Evolutionary conservation across 1,284 basidiomycete genomes (phyloP).

Genomic region (Leucoagaricus sp.): DNA sequence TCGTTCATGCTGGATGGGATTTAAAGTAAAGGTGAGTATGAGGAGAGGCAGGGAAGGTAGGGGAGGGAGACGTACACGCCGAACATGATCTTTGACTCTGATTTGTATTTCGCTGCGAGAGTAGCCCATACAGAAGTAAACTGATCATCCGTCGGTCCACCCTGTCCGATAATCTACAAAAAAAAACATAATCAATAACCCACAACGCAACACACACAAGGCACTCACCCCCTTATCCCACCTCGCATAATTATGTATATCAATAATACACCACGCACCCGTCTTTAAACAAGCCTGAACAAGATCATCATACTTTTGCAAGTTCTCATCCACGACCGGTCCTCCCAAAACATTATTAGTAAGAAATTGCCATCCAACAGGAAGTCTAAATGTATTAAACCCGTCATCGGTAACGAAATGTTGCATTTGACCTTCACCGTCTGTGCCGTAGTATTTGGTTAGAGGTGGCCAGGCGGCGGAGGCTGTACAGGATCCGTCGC

Average conservation of each 20-base stretch:
- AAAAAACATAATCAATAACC: not conserved
- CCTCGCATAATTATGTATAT: slow-evolving; percentile 62
- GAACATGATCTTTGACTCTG: slow-evolving; percentile 52
- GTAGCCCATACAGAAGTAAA: slow-evolving; percentile 57
- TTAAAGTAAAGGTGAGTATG: too few species aligned
- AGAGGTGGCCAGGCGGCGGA: slow-evolving; percentile 46
- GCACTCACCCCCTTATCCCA: slow-evolving; percentile 42
- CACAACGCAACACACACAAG: not conserved
- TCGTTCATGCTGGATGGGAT: slow-evolving; percentile 61
- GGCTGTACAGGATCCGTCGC: slow-evolving; percentile 40
- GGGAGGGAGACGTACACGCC: slow-evolving; percentile 40
- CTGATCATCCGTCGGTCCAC: slow-evolving; percentile 55
- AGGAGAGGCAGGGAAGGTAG: not conserved
- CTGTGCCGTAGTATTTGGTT: slow-evolving; percentile 46
- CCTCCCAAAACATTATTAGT: slow-evolving; percentile 42
- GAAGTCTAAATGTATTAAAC: slow-evolving; percentile 53
- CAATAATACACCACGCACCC: slow-evolving; percentile 50
- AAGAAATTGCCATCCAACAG: slow-evolving; percentile 61
- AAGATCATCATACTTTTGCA: slow-evolving; percentile 50
- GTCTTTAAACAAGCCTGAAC: slow-evolving; percentile 44
- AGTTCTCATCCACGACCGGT: slow-evolving; percentile 45
- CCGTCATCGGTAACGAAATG: slow-evolving; percentile 55
- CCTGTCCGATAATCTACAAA: slow-evolving; percentile 55
- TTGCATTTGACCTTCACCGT: slow-evolving; percentile 54
- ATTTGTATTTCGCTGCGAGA: slow-evolving; percentile 54